These are phyloP conservation scores for Heterobasidion parviporum DNA, from an alignment of 1,284 basidiomycete genomes.

Conservation along the genomic window DNA sequence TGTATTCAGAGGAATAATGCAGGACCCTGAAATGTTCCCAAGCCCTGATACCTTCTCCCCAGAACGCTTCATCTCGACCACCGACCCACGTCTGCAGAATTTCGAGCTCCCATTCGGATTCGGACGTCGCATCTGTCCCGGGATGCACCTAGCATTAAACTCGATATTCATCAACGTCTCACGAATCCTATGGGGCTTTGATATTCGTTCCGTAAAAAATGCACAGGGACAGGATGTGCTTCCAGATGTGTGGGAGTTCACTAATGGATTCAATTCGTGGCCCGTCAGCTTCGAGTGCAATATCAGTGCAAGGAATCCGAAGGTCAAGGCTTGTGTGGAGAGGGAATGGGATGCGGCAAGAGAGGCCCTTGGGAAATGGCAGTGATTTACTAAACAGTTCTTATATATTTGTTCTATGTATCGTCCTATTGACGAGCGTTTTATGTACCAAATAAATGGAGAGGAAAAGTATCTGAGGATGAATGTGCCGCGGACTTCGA, in stretches of 20 bases:
- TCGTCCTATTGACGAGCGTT: no score
- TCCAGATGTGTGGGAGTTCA: conserved; percentile 29
- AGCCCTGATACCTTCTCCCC: conserved; percentile 30
- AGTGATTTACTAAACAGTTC: background rate
- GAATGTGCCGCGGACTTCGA: no score
- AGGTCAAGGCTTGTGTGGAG: conserved; percentile 17
- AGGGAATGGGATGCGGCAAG: conserved; percentile 19
- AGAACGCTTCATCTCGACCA: conserved; percentile 27
- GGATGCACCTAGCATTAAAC: conserved; percentile 36
- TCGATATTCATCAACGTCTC: conserved; percentile 34
- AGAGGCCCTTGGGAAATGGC: conserved; percentile 11
- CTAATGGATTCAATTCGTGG: conserved; percentile 38
- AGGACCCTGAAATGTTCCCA: conserved; percentile 25
- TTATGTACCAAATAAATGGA: no score
- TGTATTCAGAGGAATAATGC: conserved; percentile 30
- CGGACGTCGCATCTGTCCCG: conserved; percentile 37
- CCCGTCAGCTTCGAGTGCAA: conserved; percentile 33
- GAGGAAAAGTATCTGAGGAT: no score
- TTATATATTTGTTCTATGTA: background rate
- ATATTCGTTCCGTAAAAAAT: conserved; percentile 24
- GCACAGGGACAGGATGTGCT: conserved; percentile 7
- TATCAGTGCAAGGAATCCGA: conserved; percentile 21
- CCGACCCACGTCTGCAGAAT: conserved; percentile 25
- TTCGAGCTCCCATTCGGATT: conserved; percentile 41
- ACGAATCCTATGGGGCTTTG: conserved; percentile 34